Conservation (phyloP, 2,329 filamentous ascomycete species). For the Aaosphaeria arxii region DNA sequence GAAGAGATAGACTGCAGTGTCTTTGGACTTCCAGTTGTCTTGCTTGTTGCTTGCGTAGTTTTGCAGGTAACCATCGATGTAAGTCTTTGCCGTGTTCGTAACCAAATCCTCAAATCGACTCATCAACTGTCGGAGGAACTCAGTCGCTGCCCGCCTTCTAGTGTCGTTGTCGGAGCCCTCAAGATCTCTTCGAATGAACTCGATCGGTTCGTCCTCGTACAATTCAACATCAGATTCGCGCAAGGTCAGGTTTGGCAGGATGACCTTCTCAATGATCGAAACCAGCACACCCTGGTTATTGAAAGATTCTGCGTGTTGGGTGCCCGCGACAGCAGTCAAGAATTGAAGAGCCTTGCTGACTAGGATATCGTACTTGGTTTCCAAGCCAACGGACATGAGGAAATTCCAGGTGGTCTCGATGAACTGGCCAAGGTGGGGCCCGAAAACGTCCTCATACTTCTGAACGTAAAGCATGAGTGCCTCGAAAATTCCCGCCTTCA, state of each 20-base stretch:
- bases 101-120: constrained; percentile 84
- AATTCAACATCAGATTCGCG: constrained; percentile 92
- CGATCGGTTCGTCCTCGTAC: constrained; percentile 98
- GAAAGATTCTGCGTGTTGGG: constrained; percentile 78
- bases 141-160: constrained; percentile 83
- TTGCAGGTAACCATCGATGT: constrained; percentile 79
- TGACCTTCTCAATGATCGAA: constrained; percentile 92
- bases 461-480: constrained; percentile 83
- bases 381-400: constrained; percentile 77
- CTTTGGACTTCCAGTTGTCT: constrained; percentile 90
- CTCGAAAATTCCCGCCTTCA: constrained; percentile 93
- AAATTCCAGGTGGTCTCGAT: constrained; percentile 89
- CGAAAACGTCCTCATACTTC: constrained; percentile 95
- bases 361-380: constrained; percentile 90
- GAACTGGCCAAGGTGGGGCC: constrained; percentile 74
- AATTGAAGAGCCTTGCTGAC: constrained; percentile 95
- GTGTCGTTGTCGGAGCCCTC: constrained; percentile 97
- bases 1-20: constrained; percentile 97
- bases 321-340: constrained; percentile 79
- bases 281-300: constrained; percentile 75
- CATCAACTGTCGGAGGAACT: constrained; percentile 86
- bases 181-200: constrained; percentile 92
- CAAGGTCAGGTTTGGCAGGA: constrained; percentile 86
- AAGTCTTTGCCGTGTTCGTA: constrained; percentile 80
- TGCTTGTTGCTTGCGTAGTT: constrained; percentile 66